Evolutionary conservation across 1,284 basidiomycete genomes (phyloP).

Genomic region (Retiboletus fuscus): DNA sequence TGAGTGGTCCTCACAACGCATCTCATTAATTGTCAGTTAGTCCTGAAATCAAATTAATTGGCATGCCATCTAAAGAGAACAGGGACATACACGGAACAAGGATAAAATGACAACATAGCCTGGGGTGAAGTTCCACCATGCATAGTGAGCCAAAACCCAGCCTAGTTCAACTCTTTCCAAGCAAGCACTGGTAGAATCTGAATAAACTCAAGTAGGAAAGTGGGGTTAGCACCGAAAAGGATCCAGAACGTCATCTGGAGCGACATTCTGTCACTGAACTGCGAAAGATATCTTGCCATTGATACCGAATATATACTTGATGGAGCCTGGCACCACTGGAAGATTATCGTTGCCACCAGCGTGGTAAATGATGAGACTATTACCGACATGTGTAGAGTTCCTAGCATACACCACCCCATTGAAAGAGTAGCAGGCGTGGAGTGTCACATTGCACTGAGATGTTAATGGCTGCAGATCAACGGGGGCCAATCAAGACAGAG

Average conservation of each 20-base stretch:
- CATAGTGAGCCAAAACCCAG: neutral
- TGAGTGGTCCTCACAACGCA: no score
- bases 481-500: neutral
- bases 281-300: slow-evolving; percentile 17
- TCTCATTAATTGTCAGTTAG: no score
- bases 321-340: slow-evolving; percentile 10
- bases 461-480: slow-evolving; percentile 5
- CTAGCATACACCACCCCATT: slow-evolving; percentile 13
- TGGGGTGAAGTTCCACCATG: no score
- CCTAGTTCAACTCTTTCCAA: neutral
- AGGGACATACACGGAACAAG: no score
- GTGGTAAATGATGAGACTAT: slow-evolving; percentile 22
- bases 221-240: neutral
- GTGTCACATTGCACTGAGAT: neutral
- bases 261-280: slow-evolving; percentile 5
- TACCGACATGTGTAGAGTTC: slow-evolving; percentile 8
- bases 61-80: no score
- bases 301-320: slow-evolving; percentile 25
- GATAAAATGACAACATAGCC: no score
- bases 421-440: neutral
- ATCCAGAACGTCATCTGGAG: neutral
- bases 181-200: neutral
- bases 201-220: slow-evolving; percentile 1
- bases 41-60: no score
- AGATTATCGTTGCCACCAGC: neutral